Evolutionary conservation across 805 yeast genomes (phyloP).

Genomic region (Saturnispora serradocipensis): DNA sequence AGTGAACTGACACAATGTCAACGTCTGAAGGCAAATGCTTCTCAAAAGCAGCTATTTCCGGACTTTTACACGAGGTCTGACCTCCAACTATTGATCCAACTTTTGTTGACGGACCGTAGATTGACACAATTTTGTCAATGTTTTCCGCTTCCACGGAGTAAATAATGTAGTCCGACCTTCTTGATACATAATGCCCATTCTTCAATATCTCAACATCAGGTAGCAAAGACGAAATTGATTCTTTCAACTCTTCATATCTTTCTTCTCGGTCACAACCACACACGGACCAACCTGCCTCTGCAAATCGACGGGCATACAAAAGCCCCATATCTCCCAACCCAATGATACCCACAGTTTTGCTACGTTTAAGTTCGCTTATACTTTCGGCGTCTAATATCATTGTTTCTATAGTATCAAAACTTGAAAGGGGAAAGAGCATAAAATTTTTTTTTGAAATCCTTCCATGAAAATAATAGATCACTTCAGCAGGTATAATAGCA

Average conservation of each 20-base stretch:
- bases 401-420: not conserved
- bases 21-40: slow-evolving; percentile 64
- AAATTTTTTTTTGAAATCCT: not conserved
- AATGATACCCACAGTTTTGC: slow-evolving; percentile 73
- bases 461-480: not conserved
- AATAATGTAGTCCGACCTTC: slow-evolving; percentile 72
- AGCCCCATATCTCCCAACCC: slow-evolving; percentile 98
- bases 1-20: slow-evolving; percentile 79
- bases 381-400: slow-evolving; percentile 14
- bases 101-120: slow-evolving; percentile 83
- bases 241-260: slow-evolving; percentile 36
- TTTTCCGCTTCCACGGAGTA: slow-evolving; percentile 92
- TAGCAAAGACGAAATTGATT: slow-evolving; percentile 12
- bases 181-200: slow-evolving; percentile 79
- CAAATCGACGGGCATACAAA: slow-evolving; percentile 70
- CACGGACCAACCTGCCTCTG: slow-evolving; percentile 81
- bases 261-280: slow-evolving; percentile 83
- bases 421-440: not conserved
- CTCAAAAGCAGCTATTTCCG: slow-evolving; percentile 84
- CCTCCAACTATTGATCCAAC: slow-evolving; percentile 93
- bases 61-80: slow-evolving; percentile 90
- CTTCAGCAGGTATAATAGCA: not conserved
- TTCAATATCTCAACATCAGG: slow-evolving; percentile 44
- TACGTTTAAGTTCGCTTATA: slow-evolving; percentile 15
- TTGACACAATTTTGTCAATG: slow-evolving; percentile 58